Evolutionary conservation across 176 grass and related monocot species (phyloP).

Genomic region (Carex littledalei): DNA sequence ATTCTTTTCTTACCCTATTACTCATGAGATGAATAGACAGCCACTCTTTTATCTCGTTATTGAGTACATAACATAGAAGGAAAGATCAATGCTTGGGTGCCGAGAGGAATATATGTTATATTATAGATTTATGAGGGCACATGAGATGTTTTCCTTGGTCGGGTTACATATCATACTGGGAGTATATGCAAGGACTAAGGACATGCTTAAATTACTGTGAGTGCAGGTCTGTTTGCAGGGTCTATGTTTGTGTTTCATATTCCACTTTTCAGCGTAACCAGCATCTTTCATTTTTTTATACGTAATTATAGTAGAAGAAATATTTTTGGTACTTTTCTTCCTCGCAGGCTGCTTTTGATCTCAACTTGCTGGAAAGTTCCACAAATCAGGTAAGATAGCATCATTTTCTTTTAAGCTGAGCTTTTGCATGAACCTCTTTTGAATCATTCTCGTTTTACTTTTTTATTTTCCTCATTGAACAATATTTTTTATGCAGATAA

Average conservation of each 20-base stretch:
- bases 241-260: neutral
- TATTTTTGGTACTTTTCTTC: conserved; percentile 20
- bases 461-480: neutral
- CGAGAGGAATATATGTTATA: neutral
- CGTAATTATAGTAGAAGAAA: neutral
- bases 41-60: neutral
- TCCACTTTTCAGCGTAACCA: neutral
- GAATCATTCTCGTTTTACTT: neutral
- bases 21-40: neutral
- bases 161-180: neutral
- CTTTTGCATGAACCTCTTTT: neutral
- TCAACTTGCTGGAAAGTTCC: conserved; percentile 55
- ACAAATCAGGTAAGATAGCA: conserved; percentile 52
- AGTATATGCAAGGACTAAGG: neutral
- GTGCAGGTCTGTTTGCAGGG: neutral
- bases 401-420: neutral
- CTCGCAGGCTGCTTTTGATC: conserved; percentile 56
- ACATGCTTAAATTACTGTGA: neutral
- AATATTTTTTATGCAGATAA: conserved; percentile 59
- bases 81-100: neutral
- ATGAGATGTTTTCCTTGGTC: neutral
- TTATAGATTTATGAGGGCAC: neutral
- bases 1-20: neutral
- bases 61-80: neutral
- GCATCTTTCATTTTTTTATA: neutral